Base-by-base conservation (phyloP, 75 land plant genomes). In the Pinus tabuliformis region DNA sequence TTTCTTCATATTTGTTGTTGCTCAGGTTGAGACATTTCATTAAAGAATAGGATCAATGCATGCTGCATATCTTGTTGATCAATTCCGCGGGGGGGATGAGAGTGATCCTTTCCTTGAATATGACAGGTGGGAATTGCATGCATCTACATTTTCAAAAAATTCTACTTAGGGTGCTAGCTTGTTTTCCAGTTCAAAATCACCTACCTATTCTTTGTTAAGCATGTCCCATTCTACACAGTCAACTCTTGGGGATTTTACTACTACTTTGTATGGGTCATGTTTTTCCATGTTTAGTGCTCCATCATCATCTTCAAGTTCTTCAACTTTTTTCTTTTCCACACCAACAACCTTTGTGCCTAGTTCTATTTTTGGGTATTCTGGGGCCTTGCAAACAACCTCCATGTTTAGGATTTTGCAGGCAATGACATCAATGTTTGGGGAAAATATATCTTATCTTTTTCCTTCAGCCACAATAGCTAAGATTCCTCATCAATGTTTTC, bases 21-120 rank as follows among this genome's bases (percentile, higher is more conserved):
- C 33, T 33, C 49, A 96, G 98, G 98, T 92, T 52, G 99, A 97
- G 80, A 84, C 84, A 58, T 83, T 95, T 62, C 99, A 97, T 74
- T 93, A 97, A 74, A 82, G 84, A 57, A 83, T 93, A 73, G 95
- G 91, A 76, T 87, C 97, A 20, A 92, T 92, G 93, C 87, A 86
- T 70, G 58, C 82, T 26, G 91, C 98, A 7, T 95, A 87, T 85
- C 92, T 97, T 63, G 83, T 85, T 42, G 91, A 95, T 62, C 95
- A 85, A 73, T 87, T 91, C 4, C 84, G 87, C 1, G 70, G 87
- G 72, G 98, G 98, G 26, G 8, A 92, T 73, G 88, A 83, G 3
- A 89, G 79, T 77, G 86, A 97, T 74, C 99, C 98, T 15, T 97
- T 97, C 74, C 89, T 97, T 65, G 99, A 95, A 81, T 95, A 98